A percentile compares a stretch with the other conserved stretches of the same genome.
Evolutionary conservation across 2,329 filamentous ascomycete species (phyloP).

Genomic region (Hymenoscyphus fraxineus): DNA sequence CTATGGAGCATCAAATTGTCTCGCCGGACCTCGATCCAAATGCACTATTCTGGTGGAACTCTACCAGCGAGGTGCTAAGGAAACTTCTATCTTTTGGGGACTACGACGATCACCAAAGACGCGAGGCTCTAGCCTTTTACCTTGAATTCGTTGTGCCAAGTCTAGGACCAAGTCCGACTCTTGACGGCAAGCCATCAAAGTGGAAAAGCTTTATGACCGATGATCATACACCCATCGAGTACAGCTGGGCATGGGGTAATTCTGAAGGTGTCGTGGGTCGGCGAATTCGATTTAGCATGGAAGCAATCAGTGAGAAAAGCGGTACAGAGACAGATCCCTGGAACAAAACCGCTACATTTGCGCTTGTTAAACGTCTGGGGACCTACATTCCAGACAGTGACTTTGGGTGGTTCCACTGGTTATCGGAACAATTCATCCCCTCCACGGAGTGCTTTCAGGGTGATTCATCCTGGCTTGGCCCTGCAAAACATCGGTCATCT

Average conservation of each 20-base stretch:
- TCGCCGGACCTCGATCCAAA: too few species aligned
- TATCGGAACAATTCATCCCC: neutral
- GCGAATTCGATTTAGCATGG: neutral
- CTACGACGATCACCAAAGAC: neutral
- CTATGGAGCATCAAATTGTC: too few species aligned
- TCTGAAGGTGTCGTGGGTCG: neutral
- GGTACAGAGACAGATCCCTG: neutral
- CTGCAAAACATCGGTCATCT: neutral
- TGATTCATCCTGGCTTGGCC: neutral
- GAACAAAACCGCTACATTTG: neutral
- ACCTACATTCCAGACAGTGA: neutral
- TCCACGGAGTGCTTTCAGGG: neutral
- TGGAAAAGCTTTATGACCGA: slow-evolving; percentile 8
- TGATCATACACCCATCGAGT: slow-evolving; percentile 5
- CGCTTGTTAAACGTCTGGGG: neutral
- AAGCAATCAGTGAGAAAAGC: neutral
- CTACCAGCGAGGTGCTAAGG: neutral
- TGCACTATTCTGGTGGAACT: neutral
- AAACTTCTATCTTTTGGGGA: neutral
- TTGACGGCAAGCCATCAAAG: neutral
- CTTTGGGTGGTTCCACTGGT: neutral
- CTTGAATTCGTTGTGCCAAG: neutral
- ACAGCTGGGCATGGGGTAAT: slow-evolving; percentile 6
- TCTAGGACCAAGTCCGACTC: neutral
- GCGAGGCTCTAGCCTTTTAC: neutral